phyloP scores from a whole-genome alignment of 306 rosid genomes.

The Dalbergia oliveri region DNA sequence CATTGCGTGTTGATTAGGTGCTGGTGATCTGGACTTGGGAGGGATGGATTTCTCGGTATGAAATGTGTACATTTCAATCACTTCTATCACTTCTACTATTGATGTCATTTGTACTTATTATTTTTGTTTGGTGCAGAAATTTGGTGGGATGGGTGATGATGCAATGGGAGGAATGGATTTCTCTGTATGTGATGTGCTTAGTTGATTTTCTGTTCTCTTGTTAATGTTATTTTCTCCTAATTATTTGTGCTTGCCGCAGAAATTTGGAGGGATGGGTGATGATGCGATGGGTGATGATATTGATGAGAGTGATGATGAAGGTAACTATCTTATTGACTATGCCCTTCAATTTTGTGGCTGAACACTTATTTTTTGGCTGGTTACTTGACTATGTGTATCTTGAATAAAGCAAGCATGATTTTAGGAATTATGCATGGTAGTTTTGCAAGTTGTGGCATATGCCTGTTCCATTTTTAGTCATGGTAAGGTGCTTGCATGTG shows the following conservation, averaged over 20 bases:
- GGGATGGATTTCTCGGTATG: constrained; percentile 99
- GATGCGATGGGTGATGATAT: constrained; percentile 69
- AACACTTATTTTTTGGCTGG: background rate
- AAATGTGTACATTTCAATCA: constrained; percentile 13
- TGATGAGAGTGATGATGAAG: constrained; percentile 82
- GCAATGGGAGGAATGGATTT: constrained; percentile 87
- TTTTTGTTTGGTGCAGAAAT: constrained; percentile 60
- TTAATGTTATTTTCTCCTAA: constrained; percentile 5
- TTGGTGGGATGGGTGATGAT: constrained; percentile 69
- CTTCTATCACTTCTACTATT: background rate
- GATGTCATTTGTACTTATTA: constrained; percentile 28
- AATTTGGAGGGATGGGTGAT: constrained; percentile 75
- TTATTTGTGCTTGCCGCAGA: constrained; percentile 58
- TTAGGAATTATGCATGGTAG: background rate
- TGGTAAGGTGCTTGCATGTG: too few relatives aligned
- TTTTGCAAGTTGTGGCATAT: background rate
- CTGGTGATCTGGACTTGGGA: constrained; percentile 73
- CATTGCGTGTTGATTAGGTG: constrained; percentile 44
- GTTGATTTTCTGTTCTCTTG: constrained; percentile 19
- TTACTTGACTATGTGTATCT: background rate
- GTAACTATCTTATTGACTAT: constrained; percentile 38
- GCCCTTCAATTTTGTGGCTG: constrained; percentile 24
- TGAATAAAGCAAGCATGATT: background rate
- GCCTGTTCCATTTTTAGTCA: background rate
- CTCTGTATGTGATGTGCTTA: constrained; percentile 69